These are phyloP conservation scores for Colletotrichum tabaci DNA, from an alignment of 2,329 filamentous ascomycete genomes.

Conservation along the genomic window DNA sequence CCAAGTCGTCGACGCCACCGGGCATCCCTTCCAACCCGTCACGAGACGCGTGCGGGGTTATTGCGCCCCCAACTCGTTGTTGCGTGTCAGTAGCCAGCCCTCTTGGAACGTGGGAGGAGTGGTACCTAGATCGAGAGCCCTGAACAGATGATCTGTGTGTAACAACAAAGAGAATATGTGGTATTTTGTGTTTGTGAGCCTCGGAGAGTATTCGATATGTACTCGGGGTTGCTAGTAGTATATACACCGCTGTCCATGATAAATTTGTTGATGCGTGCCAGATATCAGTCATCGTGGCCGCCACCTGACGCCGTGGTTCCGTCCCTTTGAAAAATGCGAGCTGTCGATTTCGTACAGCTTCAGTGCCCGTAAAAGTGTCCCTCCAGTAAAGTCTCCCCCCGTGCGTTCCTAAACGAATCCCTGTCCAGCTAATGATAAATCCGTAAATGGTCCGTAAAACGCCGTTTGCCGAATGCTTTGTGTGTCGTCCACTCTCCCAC, in stretches of 20 bases:
- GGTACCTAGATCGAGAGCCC: background rate
- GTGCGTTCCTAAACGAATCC: slow-evolving; percentile 9
- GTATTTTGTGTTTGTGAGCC: background rate
- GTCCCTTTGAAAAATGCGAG: slow-evolving; percentile 11
- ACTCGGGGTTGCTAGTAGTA: background rate
- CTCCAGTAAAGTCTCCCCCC: no score
- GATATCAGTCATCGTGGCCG: slow-evolving; percentile 4
- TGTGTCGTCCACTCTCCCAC: background rate
- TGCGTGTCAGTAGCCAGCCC: background rate
- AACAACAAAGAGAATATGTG: background rate
- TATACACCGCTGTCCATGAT: slow-evolving; percentile 1
- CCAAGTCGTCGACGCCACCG: slow-evolving; percentile 6
- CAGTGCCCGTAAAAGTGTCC: background rate
- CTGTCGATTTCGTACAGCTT: slow-evolving; percentile 21
- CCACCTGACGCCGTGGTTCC: slow-evolving; percentile 20
- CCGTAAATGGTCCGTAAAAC: slow-evolving; percentile 11
- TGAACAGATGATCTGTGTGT: background rate
- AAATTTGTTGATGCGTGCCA: slow-evolving; percentile 7
- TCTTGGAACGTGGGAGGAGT: background rate
- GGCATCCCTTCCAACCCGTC: slow-evolving; percentile 14
- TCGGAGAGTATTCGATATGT: background rate
- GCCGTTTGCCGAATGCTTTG: slow-evolving; percentile 29
- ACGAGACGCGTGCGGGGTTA: slow-evolving; percentile 38
- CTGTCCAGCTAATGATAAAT: background rate
- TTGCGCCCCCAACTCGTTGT: background rate